Percentiles rank a stretch among this genome's conserved stretches.
phyloP scores from a whole-genome alignment of 2,329 filamentous ascomycete species.

The Lachnellula subtilissima region DNA sequence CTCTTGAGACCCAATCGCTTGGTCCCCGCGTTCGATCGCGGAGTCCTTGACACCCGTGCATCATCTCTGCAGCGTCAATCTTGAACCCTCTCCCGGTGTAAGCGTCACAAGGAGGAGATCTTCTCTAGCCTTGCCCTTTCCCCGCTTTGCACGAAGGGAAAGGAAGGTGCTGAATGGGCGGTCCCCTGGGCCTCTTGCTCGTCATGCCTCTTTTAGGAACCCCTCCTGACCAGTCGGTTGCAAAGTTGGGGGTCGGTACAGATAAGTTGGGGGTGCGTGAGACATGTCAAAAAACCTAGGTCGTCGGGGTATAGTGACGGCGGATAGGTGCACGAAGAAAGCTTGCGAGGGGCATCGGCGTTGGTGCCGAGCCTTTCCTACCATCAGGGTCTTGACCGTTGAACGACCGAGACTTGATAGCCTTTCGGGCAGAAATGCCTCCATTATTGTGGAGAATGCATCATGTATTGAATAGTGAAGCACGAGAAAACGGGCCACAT shows the following conservation, averaged over 20 bases:
- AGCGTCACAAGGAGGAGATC: not conserved
- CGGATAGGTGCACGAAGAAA: not conserved
- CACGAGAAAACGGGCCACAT: not conserved
- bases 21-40: not conserved
- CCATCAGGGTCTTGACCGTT: not conserved
- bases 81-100: not conserved
- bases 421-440: not conserved
- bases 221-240: not conserved
- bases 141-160: not conserved
- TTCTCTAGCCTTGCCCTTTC: not conserved
- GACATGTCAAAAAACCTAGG: not conserved
- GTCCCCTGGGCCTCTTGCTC: not conserved
- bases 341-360: not conserved
- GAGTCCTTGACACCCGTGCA: not conserved
- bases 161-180: not conserved
- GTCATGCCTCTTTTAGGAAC: slow-evolving; percentile 5
- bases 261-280: not conserved
- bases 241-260: not conserved
- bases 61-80: not conserved
- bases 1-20: not conserved
- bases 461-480: not conserved
- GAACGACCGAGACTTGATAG: not conserved
- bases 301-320: not conserved
- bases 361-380: not conserved
- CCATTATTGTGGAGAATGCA: not conserved